A percentile compares a stretch with the other conserved stretches of the same genome.
These are phyloP conservation scores for Colletotrichum sp. DNA, from an alignment of 2,329 filamentous ascomycete species.

Conservation along the genomic window DNA sequence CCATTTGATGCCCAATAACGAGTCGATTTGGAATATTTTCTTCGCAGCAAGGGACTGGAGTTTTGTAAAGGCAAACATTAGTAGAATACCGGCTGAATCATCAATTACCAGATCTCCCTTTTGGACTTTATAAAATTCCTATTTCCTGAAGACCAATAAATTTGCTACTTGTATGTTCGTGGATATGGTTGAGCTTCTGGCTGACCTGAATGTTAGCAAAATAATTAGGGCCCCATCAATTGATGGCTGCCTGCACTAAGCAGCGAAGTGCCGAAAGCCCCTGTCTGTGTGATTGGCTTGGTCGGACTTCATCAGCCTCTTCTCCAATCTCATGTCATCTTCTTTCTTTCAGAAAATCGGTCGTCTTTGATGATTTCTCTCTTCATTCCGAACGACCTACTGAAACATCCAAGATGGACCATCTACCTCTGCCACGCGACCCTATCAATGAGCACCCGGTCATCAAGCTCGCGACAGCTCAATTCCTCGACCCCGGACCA, in stretches of 20 bases:
- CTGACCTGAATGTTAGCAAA: not conserved
- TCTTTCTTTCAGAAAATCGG: not conserved
- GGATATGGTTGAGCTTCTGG: not conserved
- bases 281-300: not conserved
- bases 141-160: fast-evolving
- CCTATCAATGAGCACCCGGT: not conserved
- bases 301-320: not conserved
- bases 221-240: not conserved
- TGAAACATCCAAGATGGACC: not conserved
- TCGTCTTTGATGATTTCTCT: not conserved
- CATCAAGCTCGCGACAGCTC: not conserved
- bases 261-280: not conserved
- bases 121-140: not conserved
- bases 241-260: not conserved
- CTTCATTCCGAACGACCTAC: not conserved
- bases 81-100: fast-evolving
- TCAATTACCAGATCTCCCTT: not conserved
- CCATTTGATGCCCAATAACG: too few relatives aligned
- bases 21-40: not conserved
- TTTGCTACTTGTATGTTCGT: not conserved
- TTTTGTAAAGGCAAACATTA: fast-evolving
- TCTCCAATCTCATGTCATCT: not conserved
- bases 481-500: not conserved
- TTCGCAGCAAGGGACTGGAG: not conserved
- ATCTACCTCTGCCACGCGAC: constrained; percentile 11